phyloP scores from a whole-genome alignment of 176 grass and related monocot species.

The Avena eriantha region DNA sequence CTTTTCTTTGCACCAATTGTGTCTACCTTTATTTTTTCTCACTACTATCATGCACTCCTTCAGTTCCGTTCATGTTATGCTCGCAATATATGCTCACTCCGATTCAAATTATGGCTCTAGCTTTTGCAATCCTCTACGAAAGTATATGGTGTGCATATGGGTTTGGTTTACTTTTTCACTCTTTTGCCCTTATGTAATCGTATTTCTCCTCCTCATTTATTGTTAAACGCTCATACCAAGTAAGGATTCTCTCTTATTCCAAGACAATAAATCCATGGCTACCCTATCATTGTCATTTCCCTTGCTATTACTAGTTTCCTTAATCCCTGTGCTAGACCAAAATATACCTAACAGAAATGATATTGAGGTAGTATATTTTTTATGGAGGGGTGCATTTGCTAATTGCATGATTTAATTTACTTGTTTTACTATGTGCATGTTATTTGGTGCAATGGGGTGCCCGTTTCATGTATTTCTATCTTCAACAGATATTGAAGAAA shows the following conservation, averaged over 20 bases:
- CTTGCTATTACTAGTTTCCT: not conserved
- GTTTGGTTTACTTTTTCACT: not conserved
- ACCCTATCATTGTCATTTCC: not conserved
- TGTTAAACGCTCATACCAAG: not conserved
- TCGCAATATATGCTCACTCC: not conserved
- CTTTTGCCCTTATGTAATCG: not conserved
- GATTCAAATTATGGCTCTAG: not conserved
- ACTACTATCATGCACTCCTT: constrained; percentile 9
- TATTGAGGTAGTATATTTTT: no score
- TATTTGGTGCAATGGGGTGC: no score
- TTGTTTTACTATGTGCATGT: no score
- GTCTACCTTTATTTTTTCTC: constrained; percentile 28
- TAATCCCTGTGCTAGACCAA: not conserved
- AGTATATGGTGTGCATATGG: not conserved
- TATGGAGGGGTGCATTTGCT: no score
- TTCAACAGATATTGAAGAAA: no score
- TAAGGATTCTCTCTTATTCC: not conserved
- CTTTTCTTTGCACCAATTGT: constrained; percentile 32
- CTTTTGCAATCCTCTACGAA: not conserved
- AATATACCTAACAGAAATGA: not conserved
- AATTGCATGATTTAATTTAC: no score
- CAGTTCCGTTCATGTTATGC: constrained; percentile 1
- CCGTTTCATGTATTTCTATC: no score
- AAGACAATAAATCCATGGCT: not conserved
- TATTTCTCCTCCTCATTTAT: not conserved